Evolutionary conservation across 1,284 basidiomycete genomes (phyloP), one percentile per base, ranked within the genome.

Genomic region (Apiotrichum sp.): DNA sequence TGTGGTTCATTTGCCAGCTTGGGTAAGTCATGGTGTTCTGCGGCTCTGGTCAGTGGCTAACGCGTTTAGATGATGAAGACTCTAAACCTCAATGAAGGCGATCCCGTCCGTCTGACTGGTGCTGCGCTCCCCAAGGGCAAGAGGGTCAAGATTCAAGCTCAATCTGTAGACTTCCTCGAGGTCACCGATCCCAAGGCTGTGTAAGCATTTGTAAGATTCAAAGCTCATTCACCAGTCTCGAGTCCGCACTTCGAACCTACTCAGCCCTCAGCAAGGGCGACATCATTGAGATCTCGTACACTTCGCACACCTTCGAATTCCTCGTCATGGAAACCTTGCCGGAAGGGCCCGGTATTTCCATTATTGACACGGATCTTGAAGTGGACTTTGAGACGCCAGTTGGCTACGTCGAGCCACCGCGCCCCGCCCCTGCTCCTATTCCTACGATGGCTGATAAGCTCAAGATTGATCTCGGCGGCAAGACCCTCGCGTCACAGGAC

Each of bases 371-470:
- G 0, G 96, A 99, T 80, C 83, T 99, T 0, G 69, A 72, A 61
- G 82, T 84, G 56, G 83, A 84, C 65, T 84, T 84, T 66, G 83
- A 78, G 0, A 72, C 81, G 6, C 83, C 83, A 1, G 78, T 81
- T 50, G 82, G 82, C 34, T 84, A 84, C 64, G 89, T 95, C 29
- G 96, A 98, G 73, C 96, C 95, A 0, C 86, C 90, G 62, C 83
- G 87, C 42, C 86, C 87, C 6, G 88, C 88, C 53, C 82, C 88
- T 2, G 83, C 85, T 2, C 86, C 93, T 2, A 85, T 86, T 8
- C 77, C 88, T 8, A 98, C 93, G 2, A 98, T 99, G 95, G 93
- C 95, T 0, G 89, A 88, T 52, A 98, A 97, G 77, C 83, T 98
- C 55, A 93, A 93, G 73, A 98, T 99, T 60, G 92, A 98, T 70